Evolutionary conservation across 2,329 filamentous ascomycete species (phyloP), one percentile per base, ranked within the genome.

Genomic region (Colletotrichum spinosum): DNA sequence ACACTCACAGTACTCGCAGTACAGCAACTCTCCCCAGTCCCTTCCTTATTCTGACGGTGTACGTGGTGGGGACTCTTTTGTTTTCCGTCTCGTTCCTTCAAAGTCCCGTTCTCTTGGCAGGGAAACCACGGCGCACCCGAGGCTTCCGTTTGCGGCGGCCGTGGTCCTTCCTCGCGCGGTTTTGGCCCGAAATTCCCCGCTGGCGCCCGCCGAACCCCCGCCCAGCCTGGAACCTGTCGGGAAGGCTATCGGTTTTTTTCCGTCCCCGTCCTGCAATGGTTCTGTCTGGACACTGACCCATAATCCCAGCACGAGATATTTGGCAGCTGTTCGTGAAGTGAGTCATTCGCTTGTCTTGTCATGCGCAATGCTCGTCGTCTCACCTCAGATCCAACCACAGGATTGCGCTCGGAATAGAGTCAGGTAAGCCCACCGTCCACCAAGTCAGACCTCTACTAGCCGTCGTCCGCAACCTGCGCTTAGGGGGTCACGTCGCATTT

Each of bases 181-280:
- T 25, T n/a, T 55, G 57, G 51, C 45, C 62, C 57, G 62, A 55
- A 44, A 35, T 55, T 42, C 57, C 61, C 57, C 25, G 51, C 45
- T 35, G 34, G 11, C 39, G 15, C 17, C 45, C 37, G 49, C 38
- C 55, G 46, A 44, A 25, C 25, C 4, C 25, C 25, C 25, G 25
- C 25, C 25, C 25, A 25, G 25, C 25, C 25, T 25, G 25, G 25
- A 25, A 25, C 25, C 25, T 5, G 4, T 25, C 25, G 4, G 3
- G 25, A 25, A 25, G 25, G 25, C 25, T 25, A 25, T 25, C 25
- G 25, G 25, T 25, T 25, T 5, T 25, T 25, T 25, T 25, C 4
- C 25, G 25, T 25, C 25, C 3, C 25, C 25, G 25, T 25, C 25
- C 25, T 25, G 3, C 25, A 4, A 25, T 25, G 25, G 25, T 25